These are phyloP conservation scores for Macadamia integrifolia DNA, from an alignment of 164 flowering plant species.

Conservation along the genomic window DNA sequence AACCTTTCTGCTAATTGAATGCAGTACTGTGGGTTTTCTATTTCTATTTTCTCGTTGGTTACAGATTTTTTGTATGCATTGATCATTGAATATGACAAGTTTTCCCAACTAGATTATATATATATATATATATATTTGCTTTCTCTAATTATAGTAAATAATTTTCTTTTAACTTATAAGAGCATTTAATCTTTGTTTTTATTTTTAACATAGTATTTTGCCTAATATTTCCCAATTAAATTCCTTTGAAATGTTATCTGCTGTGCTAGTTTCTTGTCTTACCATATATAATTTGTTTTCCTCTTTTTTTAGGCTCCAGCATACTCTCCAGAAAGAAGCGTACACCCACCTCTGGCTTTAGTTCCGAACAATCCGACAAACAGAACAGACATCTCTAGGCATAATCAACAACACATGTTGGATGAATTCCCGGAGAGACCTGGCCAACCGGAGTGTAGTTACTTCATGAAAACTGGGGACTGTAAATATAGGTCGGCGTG, in stretches of 20 bases:
- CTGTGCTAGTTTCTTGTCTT: not conserved
- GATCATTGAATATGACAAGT: too few relatives aligned
- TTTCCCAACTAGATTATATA: too few relatives aligned
- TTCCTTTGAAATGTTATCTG: not conserved
- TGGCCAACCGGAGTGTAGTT: slow-evolving; percentile 78
- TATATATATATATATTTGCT: too few relatives aligned
- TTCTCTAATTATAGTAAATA: too few relatives aligned
- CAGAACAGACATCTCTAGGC: slow-evolving; percentile 27
- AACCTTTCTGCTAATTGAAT: too few relatives aligned
- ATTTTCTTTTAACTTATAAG: too few relatives aligned
- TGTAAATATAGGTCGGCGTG: slow-evolving; percentile 82
- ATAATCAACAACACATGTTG: slow-evolving; percentile 40
- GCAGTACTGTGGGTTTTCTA: too few relatives aligned
- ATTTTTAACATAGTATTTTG: not conserved
- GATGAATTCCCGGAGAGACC: slow-evolving; percentile 87
- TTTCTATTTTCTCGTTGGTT: too few relatives aligned
- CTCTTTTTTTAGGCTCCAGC: slow-evolving; percentile 43
- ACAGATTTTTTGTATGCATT: too few relatives aligned
- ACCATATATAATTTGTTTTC: slow-evolving; percentile 7
- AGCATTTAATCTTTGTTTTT: too few relatives aligned
- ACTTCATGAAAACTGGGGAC: slow-evolving; percentile 72
- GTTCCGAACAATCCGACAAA: slow-evolving; percentile 27
- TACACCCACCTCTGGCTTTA: slow-evolving; percentile 37
- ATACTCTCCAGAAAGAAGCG: slow-evolving; percentile 39
- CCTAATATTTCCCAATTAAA: not conserved